Evolutionary conservation across 2,329 filamentous ascomycete genomes (phyloP).

Genomic region (Aureobasidium mangrovei): DNA sequence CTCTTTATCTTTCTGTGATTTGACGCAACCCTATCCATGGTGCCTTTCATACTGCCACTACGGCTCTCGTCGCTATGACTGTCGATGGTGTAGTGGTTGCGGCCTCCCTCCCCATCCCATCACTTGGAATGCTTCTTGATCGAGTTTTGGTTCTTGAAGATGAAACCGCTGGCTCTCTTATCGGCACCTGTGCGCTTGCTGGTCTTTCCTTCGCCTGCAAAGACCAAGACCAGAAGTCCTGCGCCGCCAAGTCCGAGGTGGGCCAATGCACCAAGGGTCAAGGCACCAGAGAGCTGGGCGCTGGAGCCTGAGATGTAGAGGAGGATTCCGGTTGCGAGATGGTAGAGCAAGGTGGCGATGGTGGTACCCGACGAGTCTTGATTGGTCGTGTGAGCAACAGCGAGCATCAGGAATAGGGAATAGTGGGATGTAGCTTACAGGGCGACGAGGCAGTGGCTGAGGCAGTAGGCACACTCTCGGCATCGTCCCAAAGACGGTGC

Average conservation of each 20-base stretch:
- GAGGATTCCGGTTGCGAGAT: constrained; percentile 52
- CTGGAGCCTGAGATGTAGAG: constrained; percentile 56
- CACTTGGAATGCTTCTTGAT: constrained; percentile 34
- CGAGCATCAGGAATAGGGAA: background rate
- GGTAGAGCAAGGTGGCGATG: constrained; percentile 58
- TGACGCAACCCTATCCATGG: too few relatives aligned
- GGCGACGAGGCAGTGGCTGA: background rate
- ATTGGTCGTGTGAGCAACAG: background rate
- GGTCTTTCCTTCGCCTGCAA: constrained; percentile 49
- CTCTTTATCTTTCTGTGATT: too few relatives aligned
- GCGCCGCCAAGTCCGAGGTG: constrained; percentile 44
- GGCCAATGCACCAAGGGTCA: constrained; percentile 46
- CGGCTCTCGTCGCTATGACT: too few relatives aligned
- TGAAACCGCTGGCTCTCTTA: constrained; percentile 55
- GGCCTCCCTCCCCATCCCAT: too few relatives aligned
- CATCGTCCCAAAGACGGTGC: constrained; percentile 6
- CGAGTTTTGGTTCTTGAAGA: constrained; percentile 52
- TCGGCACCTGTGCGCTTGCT: constrained; percentile 55
- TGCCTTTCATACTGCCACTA: too few relatives aligned
- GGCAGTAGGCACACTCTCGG: background rate
- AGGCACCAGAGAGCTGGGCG: constrained; percentile 46
- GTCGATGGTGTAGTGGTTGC: too few relatives aligned
- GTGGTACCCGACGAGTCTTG: constrained; percentile 52
- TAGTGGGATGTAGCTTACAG: background rate
- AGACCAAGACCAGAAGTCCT: constrained; percentile 55